Percentiles rank a stretch among this genome's conserved stretches.
phyloP scores from a whole-genome alignment of 768 basidiomycete genomes.

The Cubamyces sp. region DNA sequence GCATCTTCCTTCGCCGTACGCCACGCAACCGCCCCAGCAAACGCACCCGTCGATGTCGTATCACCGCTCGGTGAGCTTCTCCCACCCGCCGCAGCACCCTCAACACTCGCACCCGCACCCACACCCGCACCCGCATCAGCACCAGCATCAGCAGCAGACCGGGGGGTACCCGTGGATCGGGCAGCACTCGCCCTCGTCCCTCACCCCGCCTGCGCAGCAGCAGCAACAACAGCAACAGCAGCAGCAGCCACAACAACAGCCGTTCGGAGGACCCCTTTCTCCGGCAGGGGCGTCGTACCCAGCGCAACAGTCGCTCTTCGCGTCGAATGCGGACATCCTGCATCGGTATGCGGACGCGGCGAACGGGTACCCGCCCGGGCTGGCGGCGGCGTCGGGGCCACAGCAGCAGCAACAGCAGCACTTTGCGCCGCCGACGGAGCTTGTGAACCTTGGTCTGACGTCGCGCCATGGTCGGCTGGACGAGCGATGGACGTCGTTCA shows the following conservation, averaged over 20 bases:
- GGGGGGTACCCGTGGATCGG: slow-evolving; percentile 9
- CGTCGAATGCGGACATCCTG: slow-evolving; percentile 15
- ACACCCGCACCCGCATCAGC: slow-evolving; percentile 26
- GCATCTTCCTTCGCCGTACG: background rate
- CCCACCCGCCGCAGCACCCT: slow-evolving; percentile 19
- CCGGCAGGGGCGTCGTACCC: slow-evolving; percentile 1
- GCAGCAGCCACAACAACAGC: no score
- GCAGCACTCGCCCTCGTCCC: slow-evolving; percentile 15
- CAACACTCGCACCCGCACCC: slow-evolving; percentile 23
- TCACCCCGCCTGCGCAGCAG: slow-evolving; percentile 10
- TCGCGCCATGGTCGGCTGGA: slow-evolving; percentile 57
- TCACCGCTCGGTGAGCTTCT: slow-evolving; percentile 20
- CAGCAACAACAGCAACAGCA: no score
- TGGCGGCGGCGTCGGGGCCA: slow-evolving; percentile 15
- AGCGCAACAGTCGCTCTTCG: slow-evolving; percentile 6
- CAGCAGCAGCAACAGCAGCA: slow-evolving; percentile 25
- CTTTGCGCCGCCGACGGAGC: slow-evolving; percentile 41
- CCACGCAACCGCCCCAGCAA: slow-evolving; percentile 1
- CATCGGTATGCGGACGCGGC: slow-evolving; percentile 15
- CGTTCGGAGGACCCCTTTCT: slow-evolving; percentile 3
- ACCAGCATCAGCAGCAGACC: slow-evolving; percentile 5
- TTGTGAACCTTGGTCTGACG: slow-evolving; percentile 65
- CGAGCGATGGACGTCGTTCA: slow-evolving; percentile 63
- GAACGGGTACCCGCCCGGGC: background rate
- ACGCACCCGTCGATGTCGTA: slow-evolving; percentile 13